These are phyloP conservation scores for Coemansia sp. DNA, from an alignment of 192 early-diverging fungal genomes.

Conservation along the genomic window DNA sequence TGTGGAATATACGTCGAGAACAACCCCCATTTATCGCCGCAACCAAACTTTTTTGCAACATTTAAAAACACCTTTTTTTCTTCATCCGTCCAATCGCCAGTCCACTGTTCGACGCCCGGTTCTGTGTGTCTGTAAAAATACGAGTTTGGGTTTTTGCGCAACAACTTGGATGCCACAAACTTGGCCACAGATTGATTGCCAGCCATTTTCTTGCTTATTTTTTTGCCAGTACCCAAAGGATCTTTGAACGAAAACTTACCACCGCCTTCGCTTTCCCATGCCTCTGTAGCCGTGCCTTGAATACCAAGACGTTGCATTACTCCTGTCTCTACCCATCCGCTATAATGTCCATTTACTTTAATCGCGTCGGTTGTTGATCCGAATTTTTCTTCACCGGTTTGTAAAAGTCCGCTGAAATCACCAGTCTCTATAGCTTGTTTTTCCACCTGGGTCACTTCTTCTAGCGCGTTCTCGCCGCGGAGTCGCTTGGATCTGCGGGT, in stretches of 20 bases:
- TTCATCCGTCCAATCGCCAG: constrained; percentile 70
- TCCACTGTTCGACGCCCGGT: constrained; percentile 73
- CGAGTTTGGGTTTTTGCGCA: constrained; percentile 75
- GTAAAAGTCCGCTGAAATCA: constrained; percentile 28
- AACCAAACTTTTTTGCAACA: constrained; percentile 43
- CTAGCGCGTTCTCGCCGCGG: constrained; percentile 39
- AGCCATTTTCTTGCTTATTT: constrained; percentile 23
- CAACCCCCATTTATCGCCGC: constrained; percentile 56
- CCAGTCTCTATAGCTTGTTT: constrained; percentile 40
- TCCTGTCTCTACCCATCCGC: constrained; percentile 62
- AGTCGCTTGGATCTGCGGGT: constrained; percentile 42
- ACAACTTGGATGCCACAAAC: constrained; percentile 61
- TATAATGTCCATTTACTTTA: constrained; percentile 62
- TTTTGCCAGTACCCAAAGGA: constrained; percentile 58
- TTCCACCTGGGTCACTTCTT: constrained; percentile 25
- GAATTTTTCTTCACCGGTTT: constrained; percentile 63
- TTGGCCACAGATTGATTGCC: constrained; percentile 49
- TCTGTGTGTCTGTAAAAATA: constrained; percentile 79
- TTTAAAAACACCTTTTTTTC: constrained; percentile 62
- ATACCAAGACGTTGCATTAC: constrained; percentile 63
- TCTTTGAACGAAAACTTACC: constrained; percentile 71
- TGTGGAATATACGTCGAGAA: constrained; percentile 44
- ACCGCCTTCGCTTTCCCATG: constrained; percentile 77
- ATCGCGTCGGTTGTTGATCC: constrained; percentile 55
- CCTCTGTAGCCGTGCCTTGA: constrained; percentile 58